phyloP scores from a whole-genome alignment of 164 flowering plant species.

The Amborella trichopoda region DNA sequence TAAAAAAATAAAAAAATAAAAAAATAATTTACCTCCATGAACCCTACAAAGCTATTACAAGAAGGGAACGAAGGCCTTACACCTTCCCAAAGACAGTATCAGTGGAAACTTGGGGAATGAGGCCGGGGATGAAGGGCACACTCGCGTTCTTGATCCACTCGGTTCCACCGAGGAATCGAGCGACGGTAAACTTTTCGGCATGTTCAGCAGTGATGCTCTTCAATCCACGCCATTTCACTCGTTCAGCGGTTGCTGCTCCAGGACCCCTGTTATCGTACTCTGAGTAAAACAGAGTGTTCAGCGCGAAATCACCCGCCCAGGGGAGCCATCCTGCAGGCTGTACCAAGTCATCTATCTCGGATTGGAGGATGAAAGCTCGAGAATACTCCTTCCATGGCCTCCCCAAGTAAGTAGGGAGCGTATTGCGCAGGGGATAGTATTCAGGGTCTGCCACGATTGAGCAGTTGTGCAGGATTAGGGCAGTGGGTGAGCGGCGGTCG shows the following conservation, averaged over 20 bases:
- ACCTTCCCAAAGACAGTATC: too few relatives aligned
- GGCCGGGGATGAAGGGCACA: constrained; percentile 35
- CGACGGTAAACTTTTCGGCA: constrained; percentile 18
- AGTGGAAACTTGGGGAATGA: constrained; percentile 1
- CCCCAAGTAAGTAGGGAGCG: constrained; percentile 20
- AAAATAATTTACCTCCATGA: too few relatives aligned
- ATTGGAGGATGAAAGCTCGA: constrained; percentile 18
- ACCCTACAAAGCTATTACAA: too few relatives aligned
- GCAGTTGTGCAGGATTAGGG: constrained; percentile 40
- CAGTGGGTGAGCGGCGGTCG: constrained; percentile 19
- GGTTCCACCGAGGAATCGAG: constrained; percentile 20
- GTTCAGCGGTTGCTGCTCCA: constrained; percentile 14
- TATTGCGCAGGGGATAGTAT: constrained; percentile 12
- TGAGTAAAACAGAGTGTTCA: constrained; percentile 31
- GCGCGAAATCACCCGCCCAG: constrained; percentile 34
- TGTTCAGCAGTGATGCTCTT: constrained; percentile 19
- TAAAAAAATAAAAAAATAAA: too few relatives aligned
- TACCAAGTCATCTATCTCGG: constrained; percentile 32
- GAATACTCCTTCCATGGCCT: constrained; percentile 33
- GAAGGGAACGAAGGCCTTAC: too few relatives aligned
- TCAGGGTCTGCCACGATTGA: constrained; percentile 24
- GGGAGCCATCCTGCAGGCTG: constrained; percentile 44
- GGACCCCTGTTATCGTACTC: constrained; percentile 46
- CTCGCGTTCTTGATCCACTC: constrained; percentile 26
- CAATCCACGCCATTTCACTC: constrained; percentile 55